Conservation (phyloP, 352 stramenopile genomes). For the Phytophthora pistaciae region DNA sequence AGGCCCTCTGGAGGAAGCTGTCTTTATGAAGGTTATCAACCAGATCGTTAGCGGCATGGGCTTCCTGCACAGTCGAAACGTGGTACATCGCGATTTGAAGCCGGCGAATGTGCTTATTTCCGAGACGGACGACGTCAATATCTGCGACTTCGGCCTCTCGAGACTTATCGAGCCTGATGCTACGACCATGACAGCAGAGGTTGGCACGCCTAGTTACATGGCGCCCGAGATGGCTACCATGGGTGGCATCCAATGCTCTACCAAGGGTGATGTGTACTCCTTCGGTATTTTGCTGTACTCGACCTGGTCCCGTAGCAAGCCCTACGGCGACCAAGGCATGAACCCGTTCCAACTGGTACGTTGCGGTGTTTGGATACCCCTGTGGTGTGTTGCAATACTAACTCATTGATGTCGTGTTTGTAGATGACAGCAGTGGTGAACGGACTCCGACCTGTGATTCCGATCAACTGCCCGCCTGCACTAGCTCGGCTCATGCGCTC, state of each 20-base stretch:
- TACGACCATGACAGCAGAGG: slow-evolving; percentile 89
- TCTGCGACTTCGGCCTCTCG: slow-evolving; percentile 95
- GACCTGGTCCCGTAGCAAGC: slow-evolving; percentile 89
- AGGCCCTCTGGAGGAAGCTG: slow-evolving; percentile 69
- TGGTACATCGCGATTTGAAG: slow-evolving; percentile 93
- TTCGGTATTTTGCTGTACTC: slow-evolving; percentile 90
- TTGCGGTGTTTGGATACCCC: background rate
- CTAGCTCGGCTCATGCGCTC: slow-evolving; percentile 84
- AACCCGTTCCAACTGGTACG: slow-evolving; percentile 90
- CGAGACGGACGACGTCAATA: slow-evolving; percentile 92
- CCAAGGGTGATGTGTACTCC: slow-evolving; percentile 89
- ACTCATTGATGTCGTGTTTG: slow-evolving; percentile 11
- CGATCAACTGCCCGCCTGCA: slow-evolving; percentile 80
- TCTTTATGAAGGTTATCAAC: slow-evolving; percentile 90
- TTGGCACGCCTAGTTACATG: slow-evolving; percentile 92
- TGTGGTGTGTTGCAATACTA: background rate
- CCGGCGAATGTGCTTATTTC: slow-evolving; percentile 95
- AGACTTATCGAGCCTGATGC: slow-evolving; percentile 86
- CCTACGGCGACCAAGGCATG: slow-evolving; percentile 91
- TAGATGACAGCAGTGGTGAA: slow-evolving; percentile 91
- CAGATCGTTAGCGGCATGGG: slow-evolving; percentile 92
- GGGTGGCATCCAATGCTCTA: slow-evolving; percentile 88
- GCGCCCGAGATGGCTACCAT: slow-evolving; percentile 92
- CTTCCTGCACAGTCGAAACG: slow-evolving; percentile 91
- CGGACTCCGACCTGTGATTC: slow-evolving; percentile 84